phyloP scores from a whole-genome alignment of 2,329 filamentous ascomycete species.

The Alternaria sp. region DNA sequence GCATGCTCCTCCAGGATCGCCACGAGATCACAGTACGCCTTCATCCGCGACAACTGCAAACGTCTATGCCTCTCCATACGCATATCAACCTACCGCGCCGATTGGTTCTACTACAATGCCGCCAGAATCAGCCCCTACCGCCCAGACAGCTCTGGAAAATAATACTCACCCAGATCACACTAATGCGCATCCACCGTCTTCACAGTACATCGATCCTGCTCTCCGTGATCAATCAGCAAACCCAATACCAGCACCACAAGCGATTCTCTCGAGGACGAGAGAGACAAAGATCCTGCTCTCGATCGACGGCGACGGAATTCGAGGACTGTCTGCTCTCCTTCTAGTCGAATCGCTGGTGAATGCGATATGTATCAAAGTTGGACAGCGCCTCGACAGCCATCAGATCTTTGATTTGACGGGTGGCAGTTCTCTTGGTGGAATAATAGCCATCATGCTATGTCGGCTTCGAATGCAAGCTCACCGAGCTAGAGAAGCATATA shows the following conservation, averaged over 20 bases:
- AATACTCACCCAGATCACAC: not conserved
- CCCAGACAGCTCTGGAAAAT: not conserved
- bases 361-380: constrained; percentile 40
- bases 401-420: constrained; percentile 46
- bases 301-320: constrained; percentile 45
- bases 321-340: constrained; percentile 41
- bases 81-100: constrained; percentile 1
- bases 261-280: constrained; percentile 27
- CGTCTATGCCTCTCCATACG: constrained; percentile 26
- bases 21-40: constrained; percentile 10
- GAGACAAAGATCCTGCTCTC: constrained; percentile 46
- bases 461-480: constrained; percentile 43
- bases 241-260: constrained; percentile 8
- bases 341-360: constrained; percentile 45
- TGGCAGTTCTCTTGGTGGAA: constrained; percentile 39
- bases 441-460: constrained; percentile 42
- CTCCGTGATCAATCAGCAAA: constrained; percentile 10
- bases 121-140: not conserved
- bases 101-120: not conserved
- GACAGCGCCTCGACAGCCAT: constrained; percentile 34
- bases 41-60: constrained; percentile 1
- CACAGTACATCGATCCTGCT: constrained; percentile 9
- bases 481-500: constrained; percentile 41
- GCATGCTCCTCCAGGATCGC: constrained; percentile 5
- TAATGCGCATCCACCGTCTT: constrained; percentile 6